These are phyloP conservation scores for Gaillardinia entomophila DNA, from an alignment of 805 yeast species.

Conservation along the genomic window DNA sequence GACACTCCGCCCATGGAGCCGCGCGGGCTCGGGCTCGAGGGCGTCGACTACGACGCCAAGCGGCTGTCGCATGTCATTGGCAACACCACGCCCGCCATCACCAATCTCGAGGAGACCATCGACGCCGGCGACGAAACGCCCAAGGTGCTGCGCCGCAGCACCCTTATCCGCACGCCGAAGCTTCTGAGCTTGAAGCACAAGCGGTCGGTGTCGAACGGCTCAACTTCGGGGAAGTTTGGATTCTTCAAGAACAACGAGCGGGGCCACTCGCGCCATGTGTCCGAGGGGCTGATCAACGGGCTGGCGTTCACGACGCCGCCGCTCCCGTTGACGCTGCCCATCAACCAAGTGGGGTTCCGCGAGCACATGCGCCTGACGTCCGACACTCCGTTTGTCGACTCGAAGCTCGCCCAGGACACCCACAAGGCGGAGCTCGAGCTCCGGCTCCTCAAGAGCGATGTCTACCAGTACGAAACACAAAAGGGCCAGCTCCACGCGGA, in stretches of 20 bases:
- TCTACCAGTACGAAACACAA: constrained; percentile 27
- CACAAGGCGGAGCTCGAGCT: constrained; percentile 2
- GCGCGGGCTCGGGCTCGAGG: constrained; percentile 35
- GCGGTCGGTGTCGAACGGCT: constrained; percentile 26
- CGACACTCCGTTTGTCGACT: constrained; percentile 31
- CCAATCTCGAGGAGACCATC: constrained; percentile 25
- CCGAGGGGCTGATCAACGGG: constrained; percentile 30
- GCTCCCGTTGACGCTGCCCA: constrained; percentile 28
- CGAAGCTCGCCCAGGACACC: constrained; percentile 1
- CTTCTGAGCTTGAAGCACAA: constrained; percentile 32
- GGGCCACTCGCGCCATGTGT: constrained; percentile 34
- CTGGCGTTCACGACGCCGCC: constrained; percentile 42
- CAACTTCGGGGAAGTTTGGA: constrained; percentile 22
- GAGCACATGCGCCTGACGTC: constrained; percentile 39
- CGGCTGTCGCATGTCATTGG: constrained; percentile 2
- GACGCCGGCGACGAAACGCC: constrained; percentile 2
- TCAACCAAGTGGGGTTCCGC: constrained; percentile 7
- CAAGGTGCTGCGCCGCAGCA: constrained; percentile 18
- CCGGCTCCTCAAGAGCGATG: constrained; percentile 28
- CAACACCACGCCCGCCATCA: constrained; percentile 26
- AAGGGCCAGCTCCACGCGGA: constrained; percentile 19
- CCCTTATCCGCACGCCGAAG: constrained; percentile 25
- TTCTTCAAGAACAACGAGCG: constrained; percentile 24
- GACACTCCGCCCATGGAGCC: constrained; percentile 13
- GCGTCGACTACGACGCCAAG: constrained; percentile 18